Percentiles rank a stretch among this genome's conserved stretches.
phyloP scores from a whole-genome alignment of 23 red algal genomes.

The Gracilaria caudata region DNA sequence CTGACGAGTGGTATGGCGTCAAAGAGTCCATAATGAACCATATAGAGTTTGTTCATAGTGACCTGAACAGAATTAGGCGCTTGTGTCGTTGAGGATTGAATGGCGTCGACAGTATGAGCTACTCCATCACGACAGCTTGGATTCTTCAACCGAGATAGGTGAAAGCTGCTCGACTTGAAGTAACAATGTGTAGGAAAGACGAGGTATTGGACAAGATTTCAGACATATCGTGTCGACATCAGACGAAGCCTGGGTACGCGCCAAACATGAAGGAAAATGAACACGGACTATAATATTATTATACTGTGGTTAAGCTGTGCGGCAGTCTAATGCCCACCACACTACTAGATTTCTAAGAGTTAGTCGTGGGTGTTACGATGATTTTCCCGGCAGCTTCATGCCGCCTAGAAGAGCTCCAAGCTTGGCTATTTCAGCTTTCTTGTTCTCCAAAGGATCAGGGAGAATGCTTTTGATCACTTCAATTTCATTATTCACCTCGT shows the following conservation, averaged over 20 bases:
- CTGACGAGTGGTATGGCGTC: not conserved
- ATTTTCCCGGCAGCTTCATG: conserved; percentile 61
- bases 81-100: no score
- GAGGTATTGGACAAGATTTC: no score
- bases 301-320: not conserved
- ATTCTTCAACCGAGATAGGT: no score
- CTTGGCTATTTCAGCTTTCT: conserved; percentile 68
- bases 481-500: conserved; percentile 61
- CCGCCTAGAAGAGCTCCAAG: conserved; percentile 54
- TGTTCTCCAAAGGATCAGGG: conserved; percentile 52
- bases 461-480: conserved; percentile 37
- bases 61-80: not conserved
- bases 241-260: no score
- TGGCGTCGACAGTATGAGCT: no score
- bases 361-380: not conserved
- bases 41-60: not conserved
- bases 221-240: no score
- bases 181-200: no score
- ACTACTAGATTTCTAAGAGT: not conserved
- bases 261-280: no score
- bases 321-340: not conserved
- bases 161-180: no score
- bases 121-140: no score
- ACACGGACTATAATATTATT: no score
- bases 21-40: not conserved